Evolutionary conservation across 768 basidiomycete genomes (phyloP).

Genomic region (Coprinopsis sp.): DNA sequence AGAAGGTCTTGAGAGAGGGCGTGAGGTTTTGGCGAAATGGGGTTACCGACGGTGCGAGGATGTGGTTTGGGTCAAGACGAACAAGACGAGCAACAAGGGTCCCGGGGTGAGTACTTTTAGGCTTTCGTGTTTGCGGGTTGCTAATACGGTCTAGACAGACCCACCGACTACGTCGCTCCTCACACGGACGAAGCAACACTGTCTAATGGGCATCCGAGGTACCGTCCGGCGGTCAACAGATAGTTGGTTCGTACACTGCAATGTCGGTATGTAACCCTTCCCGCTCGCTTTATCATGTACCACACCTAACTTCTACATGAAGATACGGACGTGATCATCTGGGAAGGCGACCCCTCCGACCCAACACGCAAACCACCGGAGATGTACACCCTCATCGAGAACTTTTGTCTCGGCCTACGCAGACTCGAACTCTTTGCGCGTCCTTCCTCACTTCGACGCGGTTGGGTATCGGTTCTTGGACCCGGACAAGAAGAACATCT

Average conservation of each 20-base stretch:
- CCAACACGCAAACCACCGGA: constrained; percentile 89
- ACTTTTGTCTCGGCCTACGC: constrained; percentile 92
- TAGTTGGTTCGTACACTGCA: constrained; percentile 96
- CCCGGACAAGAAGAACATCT: constrained; percentile 57
- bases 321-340: constrained; percentile 94
- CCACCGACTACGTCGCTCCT: constrained; percentile 82
- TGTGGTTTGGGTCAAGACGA: constrained; percentile 98
- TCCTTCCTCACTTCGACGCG: constrained; percentile 66
- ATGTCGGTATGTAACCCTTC: constrained; percentile 71
- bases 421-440: constrained; percentile 88
- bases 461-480: constrained; percentile 87
- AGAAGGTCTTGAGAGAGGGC: constrained; percentile 86
- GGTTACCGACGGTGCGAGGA: constrained; percentile 95
- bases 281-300: background rate
- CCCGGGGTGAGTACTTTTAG: constrained; percentile 56
- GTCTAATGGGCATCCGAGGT: constrained; percentile 94
- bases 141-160: too few relatives aligned
- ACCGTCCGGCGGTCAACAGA: constrained; percentile 94
- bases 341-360: constrained; percentile 88
- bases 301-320: background rate
- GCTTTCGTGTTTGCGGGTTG: too few relatives aligned
- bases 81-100: constrained; percentile 62
- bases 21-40: constrained; percentile 90
- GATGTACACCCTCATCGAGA: constrained; percentile 93
- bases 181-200: constrained; percentile 92